Conservation (phyloP, 2,329 filamentous ascomycete species). For the Ophiostoma sp. region DNA sequence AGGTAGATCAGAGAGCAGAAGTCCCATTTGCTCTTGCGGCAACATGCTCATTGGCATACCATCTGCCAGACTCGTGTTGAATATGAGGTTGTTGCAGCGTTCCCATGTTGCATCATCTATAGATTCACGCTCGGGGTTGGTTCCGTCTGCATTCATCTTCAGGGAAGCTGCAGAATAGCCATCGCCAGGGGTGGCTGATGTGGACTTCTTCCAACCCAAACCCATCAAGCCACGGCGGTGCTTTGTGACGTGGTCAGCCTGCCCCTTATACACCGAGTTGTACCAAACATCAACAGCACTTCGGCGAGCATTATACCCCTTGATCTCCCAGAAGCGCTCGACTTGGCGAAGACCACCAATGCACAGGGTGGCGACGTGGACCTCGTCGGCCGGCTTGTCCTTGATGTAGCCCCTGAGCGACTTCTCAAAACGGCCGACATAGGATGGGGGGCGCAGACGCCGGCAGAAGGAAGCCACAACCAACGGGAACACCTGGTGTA, state of each 20-base stretch:
- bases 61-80: conserved; percentile 53
- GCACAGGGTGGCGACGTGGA: conserved; percentile 55
- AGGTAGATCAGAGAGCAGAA: conserved; percentile 51
- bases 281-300: conserved; percentile 58
- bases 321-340: conserved; percentile 60
- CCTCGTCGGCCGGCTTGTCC: conserved; percentile 57
- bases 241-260: conserved; percentile 42
- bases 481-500: conserved; percentile 60
- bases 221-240: conserved; percentile 48
- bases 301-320: conserved; percentile 57
- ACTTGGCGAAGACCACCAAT: conserved; percentile 59
- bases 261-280: conserved; percentile 44
- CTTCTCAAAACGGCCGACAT: conserved; percentile 57
- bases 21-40: conserved; percentile 44
- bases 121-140: conserved; percentile 22
- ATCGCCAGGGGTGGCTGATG: conserved; percentile 34
- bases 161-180: conserved; percentile 17
- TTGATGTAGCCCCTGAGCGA: conserved; percentile 58
- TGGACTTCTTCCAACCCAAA: conserved; percentile 55
- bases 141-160: background rate
- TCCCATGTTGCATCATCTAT: conserved; percentile 27
- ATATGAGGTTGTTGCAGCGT: conserved; percentile 41
- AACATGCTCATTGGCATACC: conserved; percentile 59
- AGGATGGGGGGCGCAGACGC: conserved; percentile 57
- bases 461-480: conserved; percentile 60